These are phyloP conservation scores for Syncephalastrum monosporum DNA, from an alignment of 371 early-diverging fungal species.

Conservation along the genomic window DNA sequence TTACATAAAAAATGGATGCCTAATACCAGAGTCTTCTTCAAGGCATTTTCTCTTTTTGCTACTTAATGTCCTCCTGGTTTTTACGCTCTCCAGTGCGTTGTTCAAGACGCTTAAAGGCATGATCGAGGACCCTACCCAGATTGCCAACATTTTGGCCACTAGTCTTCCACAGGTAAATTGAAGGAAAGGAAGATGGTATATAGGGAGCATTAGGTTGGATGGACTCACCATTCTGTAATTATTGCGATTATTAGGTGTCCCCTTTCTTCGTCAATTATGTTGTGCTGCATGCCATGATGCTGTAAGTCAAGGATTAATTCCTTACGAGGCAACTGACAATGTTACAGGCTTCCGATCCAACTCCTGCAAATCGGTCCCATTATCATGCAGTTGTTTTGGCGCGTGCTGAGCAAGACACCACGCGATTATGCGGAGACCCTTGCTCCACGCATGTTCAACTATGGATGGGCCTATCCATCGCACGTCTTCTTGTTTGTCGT, in stretches of 20 bases:
- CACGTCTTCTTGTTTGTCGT: constrained; percentile 77
- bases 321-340: constrained; percentile 5
- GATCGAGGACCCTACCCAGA: constrained; percentile 62
- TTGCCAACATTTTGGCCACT: constrained; percentile 71
- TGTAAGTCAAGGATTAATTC: constrained; percentile 28
- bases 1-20: background rate
- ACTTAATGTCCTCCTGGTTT: constrained; percentile 86
- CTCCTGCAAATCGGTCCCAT: constrained; percentile 62
- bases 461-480: constrained; percentile 67
- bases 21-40: constrained; percentile 17
- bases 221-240: background rate
- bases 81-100: constrained; percentile 77
- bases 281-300: constrained; percentile 59
- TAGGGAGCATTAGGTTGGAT: background rate
- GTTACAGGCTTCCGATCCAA: constrained; percentile 55
- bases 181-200: background rate
- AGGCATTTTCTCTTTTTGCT: constrained; percentile 88
- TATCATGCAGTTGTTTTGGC: constrained; percentile 49
- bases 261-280: constrained; percentile 71
- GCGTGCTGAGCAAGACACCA: constrained; percentile 62
- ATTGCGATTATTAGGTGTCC: constrained; percentile 32
- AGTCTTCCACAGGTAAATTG: constrained; percentile 56
- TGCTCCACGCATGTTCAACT: constrained; percentile 66
- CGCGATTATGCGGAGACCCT: constrained; percentile 66
- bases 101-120: constrained; percentile 73